Conservation (phyloP, 768 basidiomycete genomes). For the Tulasnella sp. region DNA sequence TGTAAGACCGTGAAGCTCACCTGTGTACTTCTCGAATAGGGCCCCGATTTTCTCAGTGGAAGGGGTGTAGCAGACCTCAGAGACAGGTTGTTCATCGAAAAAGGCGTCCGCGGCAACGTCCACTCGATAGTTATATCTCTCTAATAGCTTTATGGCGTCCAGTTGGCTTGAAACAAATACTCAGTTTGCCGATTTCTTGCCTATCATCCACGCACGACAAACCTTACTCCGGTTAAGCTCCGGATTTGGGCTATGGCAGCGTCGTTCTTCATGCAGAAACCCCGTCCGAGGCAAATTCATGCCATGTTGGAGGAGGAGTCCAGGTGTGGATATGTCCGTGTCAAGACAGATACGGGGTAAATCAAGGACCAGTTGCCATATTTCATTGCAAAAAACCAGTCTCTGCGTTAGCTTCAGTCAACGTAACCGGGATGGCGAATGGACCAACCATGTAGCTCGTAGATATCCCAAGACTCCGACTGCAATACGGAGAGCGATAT, state of each 20-base stretch:
- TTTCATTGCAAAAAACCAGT: not conserved
- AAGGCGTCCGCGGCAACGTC: constrained; percentile 35
- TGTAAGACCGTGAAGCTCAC: constrained; percentile 38
- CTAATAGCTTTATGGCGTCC: constrained; percentile 27
- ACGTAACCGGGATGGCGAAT: not conserved
- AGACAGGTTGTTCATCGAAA: constrained; percentile 25
- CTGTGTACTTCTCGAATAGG: constrained; percentile 68
- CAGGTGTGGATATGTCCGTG: not conserved
- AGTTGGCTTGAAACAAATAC: constrained; percentile 7
- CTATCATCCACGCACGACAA: not conserved
- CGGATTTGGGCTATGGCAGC: constrained; percentile 25
- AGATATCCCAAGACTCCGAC: not conserved
- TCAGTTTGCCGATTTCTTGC: not conserved
- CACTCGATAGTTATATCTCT: constrained; percentile 30
- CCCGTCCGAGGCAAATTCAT: too few species aligned
- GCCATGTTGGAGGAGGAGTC: not conserved
- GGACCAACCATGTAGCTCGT: not conserved
- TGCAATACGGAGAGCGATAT: not conserved
- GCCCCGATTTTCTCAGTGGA: constrained; percentile 46
- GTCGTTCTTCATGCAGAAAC: constrained; percentile 8
- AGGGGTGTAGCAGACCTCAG: not conserved
- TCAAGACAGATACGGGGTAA: not conserved
- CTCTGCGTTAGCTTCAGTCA: not conserved
- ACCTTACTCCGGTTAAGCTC: constrained; percentile 21
- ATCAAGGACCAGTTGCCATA: not conserved